Conservation (phyloP, 2,329 filamentous ascomycete species). For the Orbilia ellipsospora region DNA sequence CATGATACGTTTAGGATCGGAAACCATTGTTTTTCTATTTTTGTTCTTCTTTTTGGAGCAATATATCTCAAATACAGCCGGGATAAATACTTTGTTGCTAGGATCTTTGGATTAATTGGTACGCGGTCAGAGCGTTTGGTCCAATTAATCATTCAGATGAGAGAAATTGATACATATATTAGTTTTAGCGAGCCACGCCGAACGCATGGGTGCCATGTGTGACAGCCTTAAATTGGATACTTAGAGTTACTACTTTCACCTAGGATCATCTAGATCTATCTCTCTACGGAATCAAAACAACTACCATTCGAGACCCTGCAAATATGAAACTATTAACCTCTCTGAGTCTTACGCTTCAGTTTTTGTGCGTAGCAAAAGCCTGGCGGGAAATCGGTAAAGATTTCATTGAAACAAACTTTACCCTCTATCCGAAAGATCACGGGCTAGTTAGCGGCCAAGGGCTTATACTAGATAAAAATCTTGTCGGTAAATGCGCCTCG, state of each 20-base stretch:
- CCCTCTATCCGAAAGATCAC: slow-evolving; percentile 22
- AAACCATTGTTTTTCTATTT: slow-evolving; percentile 10
- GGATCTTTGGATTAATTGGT: slow-evolving; percentile 1
- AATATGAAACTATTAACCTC: background rate
- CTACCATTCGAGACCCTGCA: too few relatives aligned
- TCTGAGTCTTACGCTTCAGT: background rate
- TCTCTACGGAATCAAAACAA: background rate
- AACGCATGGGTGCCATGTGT: background rate
- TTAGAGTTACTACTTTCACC: background rate
- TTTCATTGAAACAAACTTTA: slow-evolving; percentile 11
- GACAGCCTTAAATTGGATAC: slow-evolving; percentile 7
- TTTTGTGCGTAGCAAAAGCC: background rate
- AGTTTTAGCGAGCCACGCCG: slow-evolving; percentile 5
- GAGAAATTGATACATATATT: slow-evolving; percentile 51
- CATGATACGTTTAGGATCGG: slow-evolving; percentile 6
- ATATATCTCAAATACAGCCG: slow-evolving; percentile 45
- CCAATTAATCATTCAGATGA: background rate
- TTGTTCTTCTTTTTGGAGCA: slow-evolving; percentile 36
- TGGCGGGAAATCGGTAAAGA: background rate
- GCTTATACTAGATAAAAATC: slow-evolving; percentile 14
- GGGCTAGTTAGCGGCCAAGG: slow-evolving; percentile 1
- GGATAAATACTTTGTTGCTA: slow-evolving; percentile 19
- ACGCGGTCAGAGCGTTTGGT: background rate
- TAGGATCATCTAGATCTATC: slow-evolving; percentile 14
- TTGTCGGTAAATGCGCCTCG: slow-evolving; percentile 7